These are phyloP conservation scores for Cenchrus americanus DNA, from an alignment of 176 grass and related monocot genomes.

Conservation along the genomic window DNA sequence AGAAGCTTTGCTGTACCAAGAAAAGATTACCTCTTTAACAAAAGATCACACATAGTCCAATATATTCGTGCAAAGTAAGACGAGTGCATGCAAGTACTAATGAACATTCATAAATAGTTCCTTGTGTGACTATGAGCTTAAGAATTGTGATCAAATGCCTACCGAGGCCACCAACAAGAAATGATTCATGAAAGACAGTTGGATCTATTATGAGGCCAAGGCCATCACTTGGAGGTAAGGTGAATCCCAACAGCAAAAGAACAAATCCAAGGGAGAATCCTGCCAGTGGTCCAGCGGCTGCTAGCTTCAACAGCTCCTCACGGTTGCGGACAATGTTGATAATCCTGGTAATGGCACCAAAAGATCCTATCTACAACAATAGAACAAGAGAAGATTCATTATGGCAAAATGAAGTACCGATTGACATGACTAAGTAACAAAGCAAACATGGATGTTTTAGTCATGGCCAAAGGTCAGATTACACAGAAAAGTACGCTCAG, in stretches of 20 bases:
- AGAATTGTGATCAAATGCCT: conserved; percentile 32
- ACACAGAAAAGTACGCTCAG: not conserved
- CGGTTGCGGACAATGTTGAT: conserved; percentile 84
- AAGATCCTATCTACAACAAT: conserved; percentile 89
- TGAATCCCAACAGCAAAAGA: conserved; percentile 86
- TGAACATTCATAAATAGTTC: conserved; percentile 9
- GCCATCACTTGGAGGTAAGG: conserved; percentile 80
- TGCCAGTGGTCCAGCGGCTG: conserved; percentile 83
- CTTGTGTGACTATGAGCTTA: not conserved
- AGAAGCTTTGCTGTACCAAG: conserved; percentile 83
- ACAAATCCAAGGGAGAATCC: conserved; percentile 76
- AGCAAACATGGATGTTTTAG: conserved; percentile 3
- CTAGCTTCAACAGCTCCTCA: conserved; percentile 80
- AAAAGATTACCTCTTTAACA: conserved; percentile 6
- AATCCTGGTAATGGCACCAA: conserved; percentile 93
- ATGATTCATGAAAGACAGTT: conserved; percentile 85
- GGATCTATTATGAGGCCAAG: conserved; percentile 81
- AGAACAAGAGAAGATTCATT: not conserved
- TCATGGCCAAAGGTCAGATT: not conserved
- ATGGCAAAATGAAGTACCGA: not conserved
- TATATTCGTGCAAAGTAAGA: not conserved
- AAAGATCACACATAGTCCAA: not conserved
- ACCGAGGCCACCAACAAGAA: conserved; percentile 95
- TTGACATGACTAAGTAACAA: not conserved
- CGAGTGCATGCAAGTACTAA: conserved; percentile 1